Base-by-base conservation (phyloP, 768 basidiomycete species). In the Neoboletus brunneissimus region DNA sequence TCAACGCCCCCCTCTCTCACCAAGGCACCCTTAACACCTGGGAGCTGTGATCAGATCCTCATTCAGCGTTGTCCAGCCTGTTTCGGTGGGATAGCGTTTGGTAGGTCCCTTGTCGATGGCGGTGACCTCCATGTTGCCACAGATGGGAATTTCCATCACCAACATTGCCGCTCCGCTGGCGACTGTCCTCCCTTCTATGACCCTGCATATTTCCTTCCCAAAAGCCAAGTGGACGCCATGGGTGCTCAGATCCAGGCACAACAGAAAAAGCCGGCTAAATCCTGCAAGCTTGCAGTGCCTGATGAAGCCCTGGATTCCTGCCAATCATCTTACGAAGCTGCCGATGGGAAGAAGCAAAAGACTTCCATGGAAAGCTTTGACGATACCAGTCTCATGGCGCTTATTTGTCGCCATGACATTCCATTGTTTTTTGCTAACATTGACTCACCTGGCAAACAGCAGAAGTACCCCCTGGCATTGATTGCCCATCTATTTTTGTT, bases 381-480 rank as follows among this genome's bases (percentile, higher is more conserved):
- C n/a, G n/a, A n/a, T n/a, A n/a, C n/a, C n/a, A n/a, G n/a, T n/a
- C n/a, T n/a, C 32, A 77, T 79, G 71, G 71, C 70, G 0, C 58
- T 78, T 0, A 71, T 75, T 0, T 78, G 76, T 56, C 54, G 67
- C 8, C 56, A 57, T 7, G 70, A 80, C 48, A 76, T 80, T 18
- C 74, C 54, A 65, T 5, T 55, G 0, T 74, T 13, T 73, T 76
- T 5, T 71, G 77, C 53, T 61, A 75, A 55, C 73, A 49, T 59
- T 4, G 41, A 59, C 51, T 35, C 15, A 34, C 34, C 34, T 12
- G 11, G 34, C 11, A 5, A 15, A 35, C 35, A 35, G 10, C 35
- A 35, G 35, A 35, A 35, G 35, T 35, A 35, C 16, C 13, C 34
- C 11, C 34, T 34, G 34, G 34, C 34, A 11, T 15, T 34, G 10